Base-by-base conservation (phyloP, 805 yeast species). In the Clavispora santaluciae region DNA sequence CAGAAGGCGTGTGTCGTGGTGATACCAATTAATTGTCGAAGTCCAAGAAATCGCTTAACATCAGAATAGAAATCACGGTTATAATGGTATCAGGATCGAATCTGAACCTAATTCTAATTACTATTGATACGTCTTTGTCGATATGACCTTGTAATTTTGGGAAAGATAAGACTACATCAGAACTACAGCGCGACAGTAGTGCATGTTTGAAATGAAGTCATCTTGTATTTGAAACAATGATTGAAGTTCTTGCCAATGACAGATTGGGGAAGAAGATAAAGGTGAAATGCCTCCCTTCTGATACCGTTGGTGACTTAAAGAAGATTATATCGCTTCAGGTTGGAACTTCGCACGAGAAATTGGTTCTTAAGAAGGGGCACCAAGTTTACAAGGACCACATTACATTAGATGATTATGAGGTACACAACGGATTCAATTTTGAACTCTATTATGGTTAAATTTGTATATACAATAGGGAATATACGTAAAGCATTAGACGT, bases 321-420 rank as follows among this genome's bases (percentile, higher is more conserved):
- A 81, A 82, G 59, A 76, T 91, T 2, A 61, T 93, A 8, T 82
- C 90, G 0, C 66, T 88, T 8, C 98, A 91, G 60, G 76, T 86
- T 15, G 96, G 96, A 1, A 81, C 88, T 2, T 63, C 81, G 1
- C 66, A 78, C 15, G 85, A 80, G 16, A 79, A 79, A 48, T 50
- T 83, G 42, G 78, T 85, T 0, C 69, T 91, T 47, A 90, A 88
- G 60, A 90, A 87, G 56, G 96, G 97, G 1, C 82, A 88, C 54
- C 83, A 79, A 49, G 77, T 86, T 0, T 80, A 78, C 60, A 93
- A 93, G 57, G 93, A 91, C 55, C 97, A 90, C 58, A 91, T 91
- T 41, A 74, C 90, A 1, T 68, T 91, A 34, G 96, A 84, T n/a
- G 99, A 91, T 61, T 91, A 93, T 57, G 99, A 91, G 60, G 80